Conservation (phyloP, 179 eudicot genomes). For the Beta lomatogona region DNA sequence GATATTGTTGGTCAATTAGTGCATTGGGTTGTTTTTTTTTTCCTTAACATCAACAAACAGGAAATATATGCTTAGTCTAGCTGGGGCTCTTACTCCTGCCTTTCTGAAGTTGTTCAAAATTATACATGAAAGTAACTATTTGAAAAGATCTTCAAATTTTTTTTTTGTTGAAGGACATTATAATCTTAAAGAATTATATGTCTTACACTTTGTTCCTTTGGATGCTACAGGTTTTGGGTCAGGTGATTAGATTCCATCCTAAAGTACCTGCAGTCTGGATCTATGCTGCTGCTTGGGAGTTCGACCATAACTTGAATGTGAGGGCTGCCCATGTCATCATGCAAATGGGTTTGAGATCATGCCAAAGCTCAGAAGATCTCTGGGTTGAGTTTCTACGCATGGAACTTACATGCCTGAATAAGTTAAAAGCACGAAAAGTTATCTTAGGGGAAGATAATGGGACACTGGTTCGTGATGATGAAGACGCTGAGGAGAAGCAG, state of each 20-base stretch:
- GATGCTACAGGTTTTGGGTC: slow-evolving; percentile 63
- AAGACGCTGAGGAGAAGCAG: slow-evolving; percentile 46
- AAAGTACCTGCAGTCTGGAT: slow-evolving; percentile 93
- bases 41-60: neutral
- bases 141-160: neutral
- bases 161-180: neutral
- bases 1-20: too few relatives aligned
- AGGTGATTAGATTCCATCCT: slow-evolving; percentile 80
- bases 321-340: slow-evolving; percentile 80
- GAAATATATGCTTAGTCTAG: neutral
- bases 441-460: slow-evolving; percentile 76
- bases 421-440: slow-evolving; percentile 74
- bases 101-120: neutral
- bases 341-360: slow-evolving; percentile 87
- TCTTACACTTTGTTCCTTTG: slow-evolving; percentile 12
- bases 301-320: slow-evolving; percentile 76
- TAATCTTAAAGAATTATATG: neutral
- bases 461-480: slow-evolving; percentile 44
- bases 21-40: neutral
- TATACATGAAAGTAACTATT: neutral
- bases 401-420: slow-evolving; percentile 90
- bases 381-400: slow-evolving; percentile 93
- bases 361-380: slow-evolving; percentile 85
- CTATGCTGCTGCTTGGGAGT: slow-evolving; percentile 96
- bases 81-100: too few relatives aligned